phyloP scores from a whole-genome alignment of 2,329 filamentous ascomycete species.

The Cryphonectria japonica region DNA sequence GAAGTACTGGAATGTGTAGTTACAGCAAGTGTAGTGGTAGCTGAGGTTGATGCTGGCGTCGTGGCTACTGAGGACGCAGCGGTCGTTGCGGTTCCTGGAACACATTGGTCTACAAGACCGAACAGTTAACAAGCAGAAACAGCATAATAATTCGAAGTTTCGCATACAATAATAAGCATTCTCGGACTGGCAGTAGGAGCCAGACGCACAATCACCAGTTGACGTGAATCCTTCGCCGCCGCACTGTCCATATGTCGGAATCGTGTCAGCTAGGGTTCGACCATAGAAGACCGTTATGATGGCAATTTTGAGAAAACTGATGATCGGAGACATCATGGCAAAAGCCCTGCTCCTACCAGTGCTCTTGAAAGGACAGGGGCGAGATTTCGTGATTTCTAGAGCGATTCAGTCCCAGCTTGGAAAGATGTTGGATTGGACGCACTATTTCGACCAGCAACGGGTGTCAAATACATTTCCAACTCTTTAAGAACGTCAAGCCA shows the following conservation, averaged over 20 bases:
- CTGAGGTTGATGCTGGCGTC: slow-evolving; percentile 5
- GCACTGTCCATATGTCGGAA: slow-evolving; percentile 18
- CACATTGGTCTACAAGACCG: slow-evolving; percentile 9
- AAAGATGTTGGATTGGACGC: neutral
- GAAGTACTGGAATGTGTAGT: neutral
- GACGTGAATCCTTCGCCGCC: slow-evolving; percentile 11
- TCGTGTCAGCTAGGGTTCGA: neutral
- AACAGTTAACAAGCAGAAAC: neutral
- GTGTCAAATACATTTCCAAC: neutral
- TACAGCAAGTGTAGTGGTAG: neutral
- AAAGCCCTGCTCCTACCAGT: neutral
- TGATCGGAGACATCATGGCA: neutral
- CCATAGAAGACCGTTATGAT: neutral
- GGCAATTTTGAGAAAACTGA: neutral
- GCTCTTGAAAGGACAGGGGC: neutral
- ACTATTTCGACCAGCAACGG: neutral
- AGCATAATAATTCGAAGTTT: neutral
- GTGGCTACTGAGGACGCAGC: neutral
- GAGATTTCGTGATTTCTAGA: neutral
- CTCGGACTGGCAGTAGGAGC: slow-evolving; percentile 19
- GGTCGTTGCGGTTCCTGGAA: slow-evolving; percentile 16
- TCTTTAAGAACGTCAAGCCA: neutral
- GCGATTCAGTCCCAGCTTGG: neutral
- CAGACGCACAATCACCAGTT: slow-evolving; percentile 17
- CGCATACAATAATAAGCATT: slow-evolving; percentile 10